Conservation (phyloP, 331 rosid species). For the Malus hybrid region DNA sequence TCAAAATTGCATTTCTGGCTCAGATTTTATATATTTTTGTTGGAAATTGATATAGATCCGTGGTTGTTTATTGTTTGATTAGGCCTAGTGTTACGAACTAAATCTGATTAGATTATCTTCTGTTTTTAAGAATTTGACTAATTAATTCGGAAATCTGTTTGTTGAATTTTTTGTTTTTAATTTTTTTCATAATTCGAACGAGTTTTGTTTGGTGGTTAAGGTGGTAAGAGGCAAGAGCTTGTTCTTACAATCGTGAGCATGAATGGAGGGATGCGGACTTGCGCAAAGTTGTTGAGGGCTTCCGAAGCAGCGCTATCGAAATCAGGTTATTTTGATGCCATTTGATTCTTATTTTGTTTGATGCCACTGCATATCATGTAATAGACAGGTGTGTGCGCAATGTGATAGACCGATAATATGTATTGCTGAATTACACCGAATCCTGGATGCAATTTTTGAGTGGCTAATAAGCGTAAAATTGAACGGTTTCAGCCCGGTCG, state of each 20-base stretch:
- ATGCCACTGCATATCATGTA: background rate
- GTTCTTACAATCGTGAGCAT: background rate
- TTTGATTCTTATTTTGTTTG: background rate
- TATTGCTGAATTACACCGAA: background rate
- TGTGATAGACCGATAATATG: background rate
- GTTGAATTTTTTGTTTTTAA: background rate
- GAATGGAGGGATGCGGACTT: conserved; percentile 21
- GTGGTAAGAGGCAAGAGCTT: background rate
- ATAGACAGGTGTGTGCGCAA: background rate
- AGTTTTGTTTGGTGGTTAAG: background rate
- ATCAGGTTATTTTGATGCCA: conserved; percentile 14
- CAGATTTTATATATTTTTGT: background rate
- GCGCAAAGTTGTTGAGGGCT: conserved; percentile 20
- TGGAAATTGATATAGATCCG: background rate
- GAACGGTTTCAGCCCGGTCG: no score
- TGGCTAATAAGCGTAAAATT: background rate
- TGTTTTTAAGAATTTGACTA: background rate
- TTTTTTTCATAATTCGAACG: background rate
- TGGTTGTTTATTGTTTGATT: background rate
- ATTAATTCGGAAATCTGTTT: background rate
- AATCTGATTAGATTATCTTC: background rate
- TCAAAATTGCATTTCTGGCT: background rate
- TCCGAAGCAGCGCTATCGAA: conserved; percentile 7
- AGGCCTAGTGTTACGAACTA: background rate
- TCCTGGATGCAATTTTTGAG: background rate